Conservation (phyloP, 73 alveolate species). For the Paramecium sonneborni region DNA sequence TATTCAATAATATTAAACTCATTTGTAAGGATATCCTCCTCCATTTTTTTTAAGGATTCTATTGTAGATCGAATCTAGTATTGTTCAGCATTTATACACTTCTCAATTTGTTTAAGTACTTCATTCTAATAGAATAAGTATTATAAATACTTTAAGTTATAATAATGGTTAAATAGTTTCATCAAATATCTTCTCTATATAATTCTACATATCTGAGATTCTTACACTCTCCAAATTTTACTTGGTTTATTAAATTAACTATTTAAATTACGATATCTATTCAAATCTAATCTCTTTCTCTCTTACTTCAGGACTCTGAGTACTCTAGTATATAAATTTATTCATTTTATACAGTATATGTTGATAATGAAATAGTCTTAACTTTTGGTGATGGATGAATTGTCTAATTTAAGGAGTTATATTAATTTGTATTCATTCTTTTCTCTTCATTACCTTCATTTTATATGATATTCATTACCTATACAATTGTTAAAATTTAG, state of each 20-base stretch:
- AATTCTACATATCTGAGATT: not conserved
- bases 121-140: not conserved
- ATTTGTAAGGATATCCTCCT: constrained; percentile 3
- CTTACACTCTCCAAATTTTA: not conserved
- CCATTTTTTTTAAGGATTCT: constrained; percentile 27
- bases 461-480: not conserved
- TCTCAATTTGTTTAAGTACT: constrained; percentile 7
- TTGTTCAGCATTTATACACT: constrained; percentile 44
- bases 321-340: not conserved
- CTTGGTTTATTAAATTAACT: not conserved
- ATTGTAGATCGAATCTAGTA: not conserved
- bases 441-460: constrained; percentile 1
- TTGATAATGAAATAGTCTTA: constrained; percentile 21
- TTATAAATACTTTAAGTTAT: not conserved
- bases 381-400: constrained; percentile 43
- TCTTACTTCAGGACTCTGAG: not conserved
- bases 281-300: constrained; percentile 34
- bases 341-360: constrained; percentile 28
- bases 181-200: not conserved
- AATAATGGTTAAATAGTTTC: constrained; percentile 30
- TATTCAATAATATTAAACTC: constrained; percentile 41
- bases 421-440: not conserved
- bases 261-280: not conserved
- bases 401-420: not conserved
- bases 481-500: not conserved